Evolutionary conservation across 164 flowering plant genomes (phyloP).

Genomic region (Vitis cinerea): DNA sequence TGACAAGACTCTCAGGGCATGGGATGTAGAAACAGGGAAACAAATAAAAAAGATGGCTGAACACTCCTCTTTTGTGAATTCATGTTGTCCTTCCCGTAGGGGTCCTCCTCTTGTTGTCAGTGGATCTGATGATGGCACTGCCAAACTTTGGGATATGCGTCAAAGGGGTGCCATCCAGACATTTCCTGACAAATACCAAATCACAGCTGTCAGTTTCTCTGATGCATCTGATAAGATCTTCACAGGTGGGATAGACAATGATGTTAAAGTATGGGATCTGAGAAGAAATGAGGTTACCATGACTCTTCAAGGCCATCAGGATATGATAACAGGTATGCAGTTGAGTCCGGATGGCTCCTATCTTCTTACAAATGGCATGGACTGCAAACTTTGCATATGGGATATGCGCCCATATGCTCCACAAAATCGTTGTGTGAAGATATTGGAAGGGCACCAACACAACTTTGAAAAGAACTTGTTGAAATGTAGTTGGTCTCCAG

Average conservation of each 20-base stretch:
- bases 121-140: conserved; percentile 99
- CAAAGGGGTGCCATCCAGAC: conserved; percentile 94
- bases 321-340: conserved; percentile 91
- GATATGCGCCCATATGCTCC: conserved; percentile 99
- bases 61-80: conserved; percentile 85
- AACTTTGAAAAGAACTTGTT: conserved; percentile 93
- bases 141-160: conserved; percentile 96
- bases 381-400: conserved; percentile 91
- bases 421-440: conserved; percentile 91
- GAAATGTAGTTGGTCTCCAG: conserved; percentile 97
- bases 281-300: conserved; percentile 83
- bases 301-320: conserved; percentile 94
- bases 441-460: conserved; percentile 92
- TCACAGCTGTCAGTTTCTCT: conserved; percentile 89
- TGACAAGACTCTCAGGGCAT: conserved; percentile 90
- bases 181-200: conserved; percentile 93
- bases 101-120: conserved; percentile 97
- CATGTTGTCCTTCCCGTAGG: conserved; percentile 89
- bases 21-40: conserved; percentile 98
- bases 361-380: conserved; percentile 94
- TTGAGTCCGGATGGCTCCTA: conserved; percentile 99
- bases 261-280: conserved; percentile 93
- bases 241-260: conserved; percentile 91
- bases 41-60: conserved; percentile 96
- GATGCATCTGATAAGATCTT: conserved; percentile 95